Percentiles rank a stretch among this genome's conserved stretches.
These are phyloP conservation scores for Tremella mesenterica DNA, from an alignment of 768 basidiomycete species.

Conservation along the genomic window DNA sequence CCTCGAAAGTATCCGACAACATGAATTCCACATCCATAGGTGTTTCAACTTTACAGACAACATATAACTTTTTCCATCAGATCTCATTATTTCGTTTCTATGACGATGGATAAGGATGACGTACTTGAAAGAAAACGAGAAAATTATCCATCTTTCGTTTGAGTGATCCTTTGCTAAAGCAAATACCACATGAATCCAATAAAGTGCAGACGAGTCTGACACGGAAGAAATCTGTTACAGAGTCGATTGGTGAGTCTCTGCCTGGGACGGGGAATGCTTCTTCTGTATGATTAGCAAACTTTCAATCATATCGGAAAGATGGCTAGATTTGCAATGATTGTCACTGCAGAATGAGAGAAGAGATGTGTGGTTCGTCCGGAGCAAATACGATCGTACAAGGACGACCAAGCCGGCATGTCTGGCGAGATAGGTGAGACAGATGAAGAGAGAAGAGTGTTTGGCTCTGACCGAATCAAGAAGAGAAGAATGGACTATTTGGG, in stretches of 20 bases:
- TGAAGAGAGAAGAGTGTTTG: too few relatives aligned
- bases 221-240: slow-evolving; percentile 94
- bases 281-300: too few relatives aligned
- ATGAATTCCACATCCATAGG: slow-evolving; percentile 99
- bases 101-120: slow-evolving; percentile 5
- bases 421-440: too few relatives aligned
- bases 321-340: too few relatives aligned
- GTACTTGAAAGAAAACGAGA: slow-evolving; percentile 83
- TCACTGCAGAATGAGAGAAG: too few relatives aligned
- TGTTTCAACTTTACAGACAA: slow-evolving; percentile 76
- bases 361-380: too few relatives aligned
- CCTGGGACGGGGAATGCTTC: slow-evolving; percentile 81
- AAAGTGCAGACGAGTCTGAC: slow-evolving; percentile 82
- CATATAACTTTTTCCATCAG: slow-evolving; percentile 56
- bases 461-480: too few relatives aligned
- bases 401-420: too few relatives aligned
- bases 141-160: slow-evolving; percentile 90
- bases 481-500: background rate
- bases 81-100: too few relatives aligned
- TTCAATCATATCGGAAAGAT: too few relatives aligned
- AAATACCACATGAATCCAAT: slow-evolving; percentile 92
- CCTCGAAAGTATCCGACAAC: slow-evolving; percentile 88
- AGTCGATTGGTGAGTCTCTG: slow-evolving; percentile 66
- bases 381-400: too few relatives aligned
- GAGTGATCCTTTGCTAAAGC: slow-evolving; percentile 88